Evolutionary conservation across 1,139 yeast species (phyloP).

Genomic region (Sugiyamaella xylanicola): DNA sequence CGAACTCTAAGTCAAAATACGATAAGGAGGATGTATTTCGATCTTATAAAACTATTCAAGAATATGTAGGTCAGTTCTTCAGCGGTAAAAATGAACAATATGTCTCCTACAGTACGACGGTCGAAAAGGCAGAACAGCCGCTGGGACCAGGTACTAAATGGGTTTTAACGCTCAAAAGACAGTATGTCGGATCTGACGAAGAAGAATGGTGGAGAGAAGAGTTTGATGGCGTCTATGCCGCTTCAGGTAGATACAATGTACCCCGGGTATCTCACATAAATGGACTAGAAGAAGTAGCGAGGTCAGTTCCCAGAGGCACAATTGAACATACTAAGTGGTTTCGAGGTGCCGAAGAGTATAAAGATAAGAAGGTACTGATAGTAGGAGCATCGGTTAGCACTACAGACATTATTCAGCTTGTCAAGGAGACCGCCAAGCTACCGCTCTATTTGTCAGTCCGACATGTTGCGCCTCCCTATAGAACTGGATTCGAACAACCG

Average conservation of each 20-base stretch:
- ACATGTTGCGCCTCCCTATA: constrained; percentile 21
- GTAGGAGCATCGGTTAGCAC: constrained; percentile 27
- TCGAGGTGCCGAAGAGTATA: constrained; percentile 20
- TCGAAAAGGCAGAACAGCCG: constrained; percentile 22
- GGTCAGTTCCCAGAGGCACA: constrained; percentile 5
- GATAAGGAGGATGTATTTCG: constrained; percentile 21
- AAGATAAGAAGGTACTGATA: constrained; percentile 22
- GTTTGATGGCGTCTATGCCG: constrained; percentile 55
- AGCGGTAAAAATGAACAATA: constrained; percentile 19
- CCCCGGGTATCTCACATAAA: constrained; percentile 55
- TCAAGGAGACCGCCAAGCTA: constrained; percentile 15
- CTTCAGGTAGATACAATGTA: constrained; percentile 55
- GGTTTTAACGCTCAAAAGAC: constrained; percentile 15
- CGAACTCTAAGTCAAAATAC: constrained; percentile 15
- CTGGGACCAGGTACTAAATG: constrained; percentile 22
- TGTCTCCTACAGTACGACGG: constrained; percentile 22
- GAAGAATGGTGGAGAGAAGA: constrained; percentile 14
- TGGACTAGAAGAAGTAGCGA: constrained; percentile 41
- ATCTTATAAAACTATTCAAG: constrained; percentile 16
- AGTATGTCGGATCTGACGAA: constrained; percentile 3
- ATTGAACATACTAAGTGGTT: constrained; percentile 25
- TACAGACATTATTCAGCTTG: constrained; percentile 24
- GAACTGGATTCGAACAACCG: constrained; percentile 30
- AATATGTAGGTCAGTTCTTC: constrained; percentile 20
- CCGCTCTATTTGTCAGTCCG: constrained; percentile 32